These are phyloP conservation scores for Boletus rubroflammeus DNA, from an alignment of 768 basidiomycete species.

Conservation along the genomic window DNA sequence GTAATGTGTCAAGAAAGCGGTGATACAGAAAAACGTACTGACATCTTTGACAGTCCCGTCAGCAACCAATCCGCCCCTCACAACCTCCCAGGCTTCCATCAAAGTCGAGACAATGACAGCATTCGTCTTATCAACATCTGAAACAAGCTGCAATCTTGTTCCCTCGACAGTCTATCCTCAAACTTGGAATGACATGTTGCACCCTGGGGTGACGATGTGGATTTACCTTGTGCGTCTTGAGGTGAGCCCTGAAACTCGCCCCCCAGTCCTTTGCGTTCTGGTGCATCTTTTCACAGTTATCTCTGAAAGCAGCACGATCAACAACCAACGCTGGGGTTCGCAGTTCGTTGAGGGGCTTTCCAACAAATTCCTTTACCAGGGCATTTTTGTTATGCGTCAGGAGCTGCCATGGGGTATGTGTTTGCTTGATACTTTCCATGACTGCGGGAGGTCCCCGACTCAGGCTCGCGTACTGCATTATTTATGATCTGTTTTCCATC, in stretches of 20 bases:
- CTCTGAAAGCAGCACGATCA: conserved; percentile 66
- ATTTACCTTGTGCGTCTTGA: conserved; percentile 78
- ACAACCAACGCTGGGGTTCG: conserved; percentile 79
- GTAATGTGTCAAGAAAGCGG: conserved; percentile 3
- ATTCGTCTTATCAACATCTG: conserved; percentile 47
- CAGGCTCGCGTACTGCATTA: neutral
- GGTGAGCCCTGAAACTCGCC: conserved; percentile 73
- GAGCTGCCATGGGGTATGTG: conserved; percentile 43
- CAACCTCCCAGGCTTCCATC: conserved; percentile 76
- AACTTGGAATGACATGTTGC: conserved; percentile 4
- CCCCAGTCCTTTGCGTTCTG: conserved; percentile 61
- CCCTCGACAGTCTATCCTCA: conserved; percentile 69
- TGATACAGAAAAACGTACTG: conserved; percentile 24
- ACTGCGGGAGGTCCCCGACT: neutral
- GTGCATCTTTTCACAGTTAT: conserved; percentile 75
- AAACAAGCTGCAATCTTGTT: conserved; percentile 61
- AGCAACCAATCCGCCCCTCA: conserved; percentile 60
- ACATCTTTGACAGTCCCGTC: conserved; percentile 80
- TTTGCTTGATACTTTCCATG: conserved; percentile 38
- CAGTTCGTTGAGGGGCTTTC: conserved; percentile 50
- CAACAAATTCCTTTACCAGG: conserved; percentile 53
- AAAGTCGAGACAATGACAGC: conserved; percentile 80
- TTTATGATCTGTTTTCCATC: conserved; percentile 2
- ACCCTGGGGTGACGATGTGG: neutral
- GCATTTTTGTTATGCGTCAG: conserved; percentile 44